phyloP scores from a whole-genome alignment of 768 basidiomycete species.

The Russula foetens region DNA sequence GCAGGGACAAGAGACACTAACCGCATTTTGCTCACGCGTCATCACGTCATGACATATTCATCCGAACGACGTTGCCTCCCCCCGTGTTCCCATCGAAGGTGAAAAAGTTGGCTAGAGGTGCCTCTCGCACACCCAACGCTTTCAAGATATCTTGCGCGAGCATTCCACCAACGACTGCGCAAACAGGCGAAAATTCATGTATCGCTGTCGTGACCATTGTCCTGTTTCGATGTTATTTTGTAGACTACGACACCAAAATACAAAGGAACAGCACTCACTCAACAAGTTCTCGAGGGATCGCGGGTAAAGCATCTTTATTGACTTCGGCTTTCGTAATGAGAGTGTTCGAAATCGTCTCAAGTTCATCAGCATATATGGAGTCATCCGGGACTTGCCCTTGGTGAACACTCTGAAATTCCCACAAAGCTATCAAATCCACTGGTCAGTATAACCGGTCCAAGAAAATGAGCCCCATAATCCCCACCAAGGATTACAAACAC shows the following conservation, averaged over 20 bases:
- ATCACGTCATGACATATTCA: constrained; percentile 32
- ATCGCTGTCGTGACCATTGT: constrained; percentile 58
- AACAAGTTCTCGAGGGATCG: constrained; percentile 50
- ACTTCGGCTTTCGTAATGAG: constrained; percentile 57
- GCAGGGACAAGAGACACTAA: neutral
- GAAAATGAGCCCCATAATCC: neutral
- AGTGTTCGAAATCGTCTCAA: constrained; percentile 56
- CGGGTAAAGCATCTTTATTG: constrained; percentile 55
- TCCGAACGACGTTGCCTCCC: constrained; percentile 55
- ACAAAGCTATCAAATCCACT: constrained; percentile 46
- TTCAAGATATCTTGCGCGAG: constrained; percentile 93
- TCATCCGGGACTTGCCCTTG: constrained; percentile 49
- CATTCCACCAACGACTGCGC: constrained; percentile 92
- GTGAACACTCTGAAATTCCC: constrained; percentile 69
- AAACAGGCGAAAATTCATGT: constrained; percentile 87
- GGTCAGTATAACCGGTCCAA: neutral
- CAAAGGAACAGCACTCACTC: constrained; percentile 39
- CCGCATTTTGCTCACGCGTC: no score
- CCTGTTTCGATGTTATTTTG: constrained; percentile 36
- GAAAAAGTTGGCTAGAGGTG: constrained; percentile 89
- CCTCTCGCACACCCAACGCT: constrained; percentile 81
- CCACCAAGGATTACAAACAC: constrained; percentile 69
- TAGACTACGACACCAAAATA: neutral
- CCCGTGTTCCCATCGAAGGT: constrained; percentile 81
- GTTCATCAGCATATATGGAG: constrained; percentile 39